A percentile compares a stretch with the other conserved stretches of the same genome.
Evolutionary conservation across 352 stramenopile species (phyloP).

Genomic region (Pythium oligandrum): DNA sequence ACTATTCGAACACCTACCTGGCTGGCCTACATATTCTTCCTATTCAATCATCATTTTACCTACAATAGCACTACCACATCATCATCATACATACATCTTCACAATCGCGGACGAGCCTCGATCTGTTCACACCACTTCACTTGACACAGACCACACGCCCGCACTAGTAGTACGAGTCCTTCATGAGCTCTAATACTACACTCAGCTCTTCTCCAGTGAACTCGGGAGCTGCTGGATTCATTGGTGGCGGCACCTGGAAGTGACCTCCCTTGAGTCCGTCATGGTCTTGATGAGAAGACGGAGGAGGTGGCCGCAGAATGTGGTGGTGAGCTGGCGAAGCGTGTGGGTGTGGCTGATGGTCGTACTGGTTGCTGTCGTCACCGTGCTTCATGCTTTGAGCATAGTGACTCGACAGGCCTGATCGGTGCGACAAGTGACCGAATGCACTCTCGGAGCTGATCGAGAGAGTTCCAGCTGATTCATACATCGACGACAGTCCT

Average conservation of each 20-base stretch:
- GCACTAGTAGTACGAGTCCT: constrained; percentile 52
- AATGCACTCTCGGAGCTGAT: constrained; percentile 21
- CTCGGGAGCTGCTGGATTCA: constrained; percentile 64
- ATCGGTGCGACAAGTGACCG: constrained; percentile 3
- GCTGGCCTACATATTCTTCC: no score
- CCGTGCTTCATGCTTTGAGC: constrained; percentile 21
- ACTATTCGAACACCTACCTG: no score
- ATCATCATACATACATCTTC: no score
- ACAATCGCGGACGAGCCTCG: no score
- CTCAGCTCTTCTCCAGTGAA: constrained; percentile 76
- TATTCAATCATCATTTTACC: no score
- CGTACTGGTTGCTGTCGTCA: constrained; percentile 15
- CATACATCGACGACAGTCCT: constrained; percentile 13
- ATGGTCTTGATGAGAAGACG: constrained; percentile 21
- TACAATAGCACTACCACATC: no score
- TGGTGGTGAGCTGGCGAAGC: constrained; percentile 26
- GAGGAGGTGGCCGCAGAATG: constrained; percentile 53
- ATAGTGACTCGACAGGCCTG: constrained; percentile 6
- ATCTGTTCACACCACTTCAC: not conserved
- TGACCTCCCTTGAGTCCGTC: constrained; percentile 42
- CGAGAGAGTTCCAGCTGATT: constrained; percentile 11
- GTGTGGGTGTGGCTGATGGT: constrained; percentile 24
- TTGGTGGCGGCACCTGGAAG: constrained; percentile 49
- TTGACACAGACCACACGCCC: not conserved
- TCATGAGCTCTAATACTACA: constrained; percentile 78